A percentile compares a stretch with the other conserved stretches of the same genome.
Conservation (phyloP, 2,329 filamentous ascomycete species). For the Fragosphaeria purpurea region DNA sequence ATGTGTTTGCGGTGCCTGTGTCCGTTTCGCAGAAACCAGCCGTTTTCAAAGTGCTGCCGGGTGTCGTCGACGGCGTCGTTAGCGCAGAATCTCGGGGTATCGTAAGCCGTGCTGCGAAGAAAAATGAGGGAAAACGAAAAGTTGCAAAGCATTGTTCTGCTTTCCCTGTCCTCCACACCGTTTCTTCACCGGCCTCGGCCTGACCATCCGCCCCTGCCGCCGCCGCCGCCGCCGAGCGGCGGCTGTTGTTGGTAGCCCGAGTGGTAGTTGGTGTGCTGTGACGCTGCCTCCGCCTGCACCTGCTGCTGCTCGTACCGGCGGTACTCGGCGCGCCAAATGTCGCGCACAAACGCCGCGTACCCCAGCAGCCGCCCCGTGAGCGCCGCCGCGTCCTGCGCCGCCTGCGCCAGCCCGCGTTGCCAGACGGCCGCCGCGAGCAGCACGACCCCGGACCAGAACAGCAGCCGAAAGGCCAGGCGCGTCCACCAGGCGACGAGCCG, state of each 20-base stretch:
- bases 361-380: slow-evolving; percentile 33
- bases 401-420: slow-evolving; percentile 56
- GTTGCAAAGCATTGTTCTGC: too few relatives aligned
- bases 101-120: too few relatives aligned
- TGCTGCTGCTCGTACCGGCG: slow-evolving; percentile 43
- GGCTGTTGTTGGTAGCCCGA: neutral
- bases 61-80: too few relatives aligned
- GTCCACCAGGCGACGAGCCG: slow-evolving; percentile 70
- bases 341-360: slow-evolving; percentile 38
- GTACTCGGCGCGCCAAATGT: slow-evolving; percentile 50
- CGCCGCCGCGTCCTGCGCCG: slow-evolving; percentile 46
- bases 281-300: slow-evolving; percentile 18
- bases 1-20: too few relatives aligned
- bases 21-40: too few relatives aligned
- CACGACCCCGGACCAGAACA: slow-evolving; percentile 54
- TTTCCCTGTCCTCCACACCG: too few relatives aligned
- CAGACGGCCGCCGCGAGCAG: slow-evolving; percentile 46
- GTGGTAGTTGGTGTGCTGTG: neutral
- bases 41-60: too few relatives aligned
- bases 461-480: slow-evolving; percentile 49
- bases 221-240: neutral
- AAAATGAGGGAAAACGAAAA: too few relatives aligned
- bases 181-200: too few relatives aligned
- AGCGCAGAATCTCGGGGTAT: too few relatives aligned
- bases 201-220: neutral